Conservation (phyloP, 306 rosid species). For the Hylodesmum podocarpum region DNA sequence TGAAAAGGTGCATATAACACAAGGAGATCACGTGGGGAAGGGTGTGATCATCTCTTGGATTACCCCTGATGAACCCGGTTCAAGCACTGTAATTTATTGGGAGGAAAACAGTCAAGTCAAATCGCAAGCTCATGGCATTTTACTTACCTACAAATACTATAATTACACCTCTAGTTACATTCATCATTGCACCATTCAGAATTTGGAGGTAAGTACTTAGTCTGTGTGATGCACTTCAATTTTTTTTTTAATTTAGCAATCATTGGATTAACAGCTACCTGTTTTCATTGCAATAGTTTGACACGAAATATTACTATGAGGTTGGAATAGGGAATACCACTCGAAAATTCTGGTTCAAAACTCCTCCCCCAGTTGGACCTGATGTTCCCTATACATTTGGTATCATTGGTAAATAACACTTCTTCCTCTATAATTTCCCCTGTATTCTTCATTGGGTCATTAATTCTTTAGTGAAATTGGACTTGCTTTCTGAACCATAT, state of each 20-base stretch:
- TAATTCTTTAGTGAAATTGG: background rate
- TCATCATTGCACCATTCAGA: constrained; percentile 57
- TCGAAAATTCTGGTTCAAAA: constrained; percentile 58
- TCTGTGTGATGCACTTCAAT: background rate
- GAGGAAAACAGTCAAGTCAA: constrained; percentile 22
- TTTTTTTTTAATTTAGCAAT: background rate
- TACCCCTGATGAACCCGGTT: constrained; percentile 60
- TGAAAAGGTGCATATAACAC: constrained; percentile 80
- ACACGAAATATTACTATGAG: constrained; percentile 65
- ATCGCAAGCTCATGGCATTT: constrained; percentile 44
- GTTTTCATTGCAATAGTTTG: constrained; percentile 45
- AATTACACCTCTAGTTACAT: constrained; percentile 73
- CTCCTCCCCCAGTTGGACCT: constrained; percentile 74
- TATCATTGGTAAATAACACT: constrained; percentile 52
- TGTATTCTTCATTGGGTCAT: background rate
- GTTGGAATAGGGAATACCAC: constrained; percentile 54
- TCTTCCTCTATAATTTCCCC: background rate
- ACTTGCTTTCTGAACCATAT: background rate
- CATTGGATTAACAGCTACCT: background rate
- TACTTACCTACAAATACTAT: constrained; percentile 50
- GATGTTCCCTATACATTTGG: constrained; percentile 79
- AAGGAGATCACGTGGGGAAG: constrained; percentile 74
- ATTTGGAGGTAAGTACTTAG: constrained; percentile 47
- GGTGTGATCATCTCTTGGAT: constrained; percentile 78
- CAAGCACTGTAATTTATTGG: constrained; percentile 65